phyloP scores from a whole-genome alignment of 441 rosid genomes.

The Bruguiera hainesii region DNA sequence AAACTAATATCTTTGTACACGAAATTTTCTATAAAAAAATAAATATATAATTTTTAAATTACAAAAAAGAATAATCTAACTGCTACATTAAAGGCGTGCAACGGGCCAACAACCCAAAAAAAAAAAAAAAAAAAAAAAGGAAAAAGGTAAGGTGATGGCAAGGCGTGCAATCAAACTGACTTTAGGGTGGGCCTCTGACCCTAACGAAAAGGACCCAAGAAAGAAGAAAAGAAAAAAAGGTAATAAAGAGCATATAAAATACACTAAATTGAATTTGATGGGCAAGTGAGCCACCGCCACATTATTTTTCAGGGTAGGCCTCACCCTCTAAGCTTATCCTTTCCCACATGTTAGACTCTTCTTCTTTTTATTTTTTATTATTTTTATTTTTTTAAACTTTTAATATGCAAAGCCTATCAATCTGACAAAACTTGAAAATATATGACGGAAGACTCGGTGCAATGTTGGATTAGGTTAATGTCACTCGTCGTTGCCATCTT shows the following conservation, averaged over 20 bases:
- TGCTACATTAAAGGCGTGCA: no score
- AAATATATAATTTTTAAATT: no score
- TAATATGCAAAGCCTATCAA: not conserved
- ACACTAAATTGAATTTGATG: conserved; percentile 1
- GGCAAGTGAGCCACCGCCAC: conserved; percentile 15
- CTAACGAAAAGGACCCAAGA: no score
- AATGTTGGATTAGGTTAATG: conserved; percentile 6
- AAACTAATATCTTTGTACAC: no score
- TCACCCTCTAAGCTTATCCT: conserved; percentile 1
- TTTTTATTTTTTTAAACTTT: no score
- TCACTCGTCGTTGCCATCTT: no score
- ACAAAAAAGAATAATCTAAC: no score
- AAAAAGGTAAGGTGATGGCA: not conserved
- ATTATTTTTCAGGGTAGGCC: not conserved
- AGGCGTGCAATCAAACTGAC: not conserved
- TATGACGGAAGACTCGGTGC: not conserved
- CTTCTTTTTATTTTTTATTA: no score
- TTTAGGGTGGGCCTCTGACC: not conserved
- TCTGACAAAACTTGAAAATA: not conserved
- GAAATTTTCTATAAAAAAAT: no score
- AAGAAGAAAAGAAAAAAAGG: not conserved
- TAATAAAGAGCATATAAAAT: not conserved
- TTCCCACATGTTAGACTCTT: not conserved
- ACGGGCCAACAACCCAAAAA: no score
- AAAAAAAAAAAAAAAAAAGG: no score